phyloP scores from a whole-genome alignment of 768 basidiomycete species.

The Boletus eberwhitei region DNA sequence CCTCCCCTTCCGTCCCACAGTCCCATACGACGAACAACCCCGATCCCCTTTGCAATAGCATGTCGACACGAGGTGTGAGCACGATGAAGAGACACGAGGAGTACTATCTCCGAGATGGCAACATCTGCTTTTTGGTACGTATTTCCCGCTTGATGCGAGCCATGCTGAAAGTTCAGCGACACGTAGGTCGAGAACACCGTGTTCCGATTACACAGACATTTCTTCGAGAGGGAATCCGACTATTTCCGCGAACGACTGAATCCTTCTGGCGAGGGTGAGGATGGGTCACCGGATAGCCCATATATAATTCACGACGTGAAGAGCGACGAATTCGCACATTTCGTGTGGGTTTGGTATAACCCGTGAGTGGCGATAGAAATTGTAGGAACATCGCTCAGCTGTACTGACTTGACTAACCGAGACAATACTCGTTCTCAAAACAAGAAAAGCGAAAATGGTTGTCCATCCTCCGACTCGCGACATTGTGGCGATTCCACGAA shows the following conservation, averaged over 20 bases:
- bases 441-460: constrained; percentile 52
- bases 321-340: constrained; percentile 39
- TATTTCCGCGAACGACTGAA: constrained; percentile 30
- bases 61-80: constrained; percentile 9
- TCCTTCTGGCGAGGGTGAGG: background rate
- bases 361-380: constrained; percentile 10
- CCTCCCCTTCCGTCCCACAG: background rate
- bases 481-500: constrained; percentile 52
- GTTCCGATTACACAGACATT: constrained; percentile 35
- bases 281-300: background rate
- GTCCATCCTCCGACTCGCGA: constrained; percentile 49
- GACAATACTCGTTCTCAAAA: constrained; percentile 54
- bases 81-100: constrained; percentile 26
- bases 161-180: background rate
- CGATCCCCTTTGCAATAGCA: background rate
- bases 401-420: constrained; percentile 21
- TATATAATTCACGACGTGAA: constrained; percentile 28
- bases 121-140: constrained; percentile 52
- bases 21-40: background rate
- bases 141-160: background rate
- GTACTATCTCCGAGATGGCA: constrained; percentile 55
- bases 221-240: constrained; percentile 36
- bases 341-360: constrained; percentile 58
- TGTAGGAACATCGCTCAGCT: background rate
- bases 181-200: constrained; percentile 32